phyloP scores from a whole-genome alignment of 352 stramenopile species.

The Phytopythium litorale region DNA sequence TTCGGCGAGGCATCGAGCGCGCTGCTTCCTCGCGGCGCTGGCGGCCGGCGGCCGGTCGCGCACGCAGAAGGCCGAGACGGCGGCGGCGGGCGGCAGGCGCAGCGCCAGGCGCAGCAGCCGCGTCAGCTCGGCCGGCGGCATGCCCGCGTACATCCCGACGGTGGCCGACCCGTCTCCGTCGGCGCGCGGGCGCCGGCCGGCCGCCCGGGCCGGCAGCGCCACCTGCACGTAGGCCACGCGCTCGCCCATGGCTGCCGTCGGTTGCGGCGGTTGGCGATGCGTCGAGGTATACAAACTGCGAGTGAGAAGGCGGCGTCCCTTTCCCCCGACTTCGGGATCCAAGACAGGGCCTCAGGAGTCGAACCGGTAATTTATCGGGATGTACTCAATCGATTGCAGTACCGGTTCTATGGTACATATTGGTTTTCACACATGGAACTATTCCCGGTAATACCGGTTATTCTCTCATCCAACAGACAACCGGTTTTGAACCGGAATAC shows the following conservation, averaged over 20 bases:
- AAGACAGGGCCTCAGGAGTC: no score
- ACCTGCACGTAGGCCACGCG: constrained; percentile 29
- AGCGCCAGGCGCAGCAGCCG: constrained; percentile 32
- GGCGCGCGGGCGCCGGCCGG: neutral
- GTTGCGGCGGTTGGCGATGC: neutral
- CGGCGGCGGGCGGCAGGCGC: constrained; percentile 7
- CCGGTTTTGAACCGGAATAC: no score
- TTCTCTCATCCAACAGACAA: no score
- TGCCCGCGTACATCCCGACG: constrained; percentile 54
- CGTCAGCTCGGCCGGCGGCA: constrained; percentile 42
- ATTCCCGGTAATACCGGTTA: no score
- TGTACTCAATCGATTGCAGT: no score
- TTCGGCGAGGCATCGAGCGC: constrained; percentile 6
- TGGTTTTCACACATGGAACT: no score
- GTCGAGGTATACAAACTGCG: neutral
- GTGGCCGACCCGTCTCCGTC: constrained; percentile 8
- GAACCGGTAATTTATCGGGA: neutral
- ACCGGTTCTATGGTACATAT: no score
- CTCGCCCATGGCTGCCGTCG: neutral
- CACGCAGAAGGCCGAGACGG: constrained; percentile 41
- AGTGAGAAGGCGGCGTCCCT: neutral
- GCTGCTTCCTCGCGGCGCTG: neutral
- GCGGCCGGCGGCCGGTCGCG: neutral
- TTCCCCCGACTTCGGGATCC: neutral
- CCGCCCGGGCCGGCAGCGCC: constrained; percentile 3